phyloP scores from a whole-genome alignment of 139 green algal species.

The Ulvella scutata region DNA sequence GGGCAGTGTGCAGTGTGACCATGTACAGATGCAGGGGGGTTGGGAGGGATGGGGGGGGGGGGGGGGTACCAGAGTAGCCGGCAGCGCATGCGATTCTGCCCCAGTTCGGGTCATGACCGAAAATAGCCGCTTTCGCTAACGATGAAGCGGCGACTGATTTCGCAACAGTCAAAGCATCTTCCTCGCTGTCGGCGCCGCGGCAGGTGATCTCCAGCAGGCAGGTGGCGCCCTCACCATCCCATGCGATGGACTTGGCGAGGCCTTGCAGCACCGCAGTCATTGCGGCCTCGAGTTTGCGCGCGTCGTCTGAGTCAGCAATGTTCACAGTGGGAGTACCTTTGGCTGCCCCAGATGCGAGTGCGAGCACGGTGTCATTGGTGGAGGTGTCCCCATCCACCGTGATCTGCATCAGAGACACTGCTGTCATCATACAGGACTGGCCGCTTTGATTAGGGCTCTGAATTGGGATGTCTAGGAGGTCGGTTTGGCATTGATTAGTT shows the following conservation, averaged over 20 bases:
- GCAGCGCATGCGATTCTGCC: slow-evolving; percentile 90
- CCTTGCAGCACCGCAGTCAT: slow-evolving; percentile 79
- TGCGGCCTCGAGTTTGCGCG: slow-evolving; percentile 57
- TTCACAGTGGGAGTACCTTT: slow-evolving; percentile 37
- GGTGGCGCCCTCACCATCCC: slow-evolving; percentile 96
- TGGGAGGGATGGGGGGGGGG: neutral
- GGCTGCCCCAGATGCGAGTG: slow-evolving; percentile 52
- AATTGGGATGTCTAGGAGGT: too few relatives aligned
- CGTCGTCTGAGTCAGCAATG: slow-evolving; percentile 34
- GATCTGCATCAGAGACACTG: slow-evolving; percentile 27
- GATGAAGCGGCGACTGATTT: slow-evolving; percentile 62
- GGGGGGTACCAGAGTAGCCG: slow-evolving; percentile 57
- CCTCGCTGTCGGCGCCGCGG: slow-evolving; percentile 31
- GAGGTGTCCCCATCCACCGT: slow-evolving; percentile 77
- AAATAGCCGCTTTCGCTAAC: slow-evolving; percentile 87
- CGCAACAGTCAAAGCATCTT: slow-evolving; percentile 49
- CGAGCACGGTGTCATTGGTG: slow-evolving; percentile 81
- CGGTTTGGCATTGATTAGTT: too few relatives aligned
- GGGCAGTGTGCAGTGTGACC: too few relatives aligned
- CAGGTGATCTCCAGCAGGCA: slow-evolving; percentile 70
- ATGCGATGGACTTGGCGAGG: slow-evolving; percentile 91
- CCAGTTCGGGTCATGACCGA: slow-evolving; percentile 97
- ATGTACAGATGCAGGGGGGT: neutral
- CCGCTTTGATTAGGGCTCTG: too few relatives aligned
- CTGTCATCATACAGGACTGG: neutral